Evolutionary conservation across 306 rosid species (phyloP), one percentile per base, ranked within the genome.

Genomic region (Chamaecrista fasciculata): DNA sequence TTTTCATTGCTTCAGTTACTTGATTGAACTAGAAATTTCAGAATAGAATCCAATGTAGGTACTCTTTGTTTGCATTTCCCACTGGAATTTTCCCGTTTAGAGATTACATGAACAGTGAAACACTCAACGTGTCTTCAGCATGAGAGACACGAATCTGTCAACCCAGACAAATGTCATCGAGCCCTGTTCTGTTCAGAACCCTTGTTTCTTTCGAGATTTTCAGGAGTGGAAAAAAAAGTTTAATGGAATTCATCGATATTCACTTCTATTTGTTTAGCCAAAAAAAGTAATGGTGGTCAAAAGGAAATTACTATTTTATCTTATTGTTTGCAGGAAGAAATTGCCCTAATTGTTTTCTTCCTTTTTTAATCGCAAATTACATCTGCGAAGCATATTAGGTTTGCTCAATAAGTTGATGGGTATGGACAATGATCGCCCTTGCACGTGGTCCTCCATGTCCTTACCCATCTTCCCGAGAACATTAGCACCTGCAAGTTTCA

Each of bases 391-490:
- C 84, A 47, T 71, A 73, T 59, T 62, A 47, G 58, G 69, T 47
- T 79, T 71, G 57, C 70, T 46, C 76, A 59, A 74, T 76, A 78
- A 71, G 60, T 71, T 81, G 78, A 70, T 79, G 66, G 86, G 80
- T 83, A 83, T 76, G 85, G 89, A 80, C 87, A 78, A 78, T 83
- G 80, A 79, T 88, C 88, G 78, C 73, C 86, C 74, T 62, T 80
- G 86, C 96, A 86, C 87, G 87, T 90, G 94, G 91, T 71, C 64
- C 80, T 76, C 74, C 66, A 68, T 85, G 86, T 77, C 80, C 53
- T 63, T 71, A 76, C 62, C 67, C 79, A 69, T 86, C 73, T 67
- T 79, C 67, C 75, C 65, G 52, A 76, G 80, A 80, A 85, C 84
- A 82, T 67, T 69, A 66, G 61, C 88, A 73, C 79, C 80, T 84